These are phyloP conservation scores for Coniochaeta sp. DNA, from an alignment of 2,329 filamentous ascomycete genomes.

Conservation along the genomic window DNA sequence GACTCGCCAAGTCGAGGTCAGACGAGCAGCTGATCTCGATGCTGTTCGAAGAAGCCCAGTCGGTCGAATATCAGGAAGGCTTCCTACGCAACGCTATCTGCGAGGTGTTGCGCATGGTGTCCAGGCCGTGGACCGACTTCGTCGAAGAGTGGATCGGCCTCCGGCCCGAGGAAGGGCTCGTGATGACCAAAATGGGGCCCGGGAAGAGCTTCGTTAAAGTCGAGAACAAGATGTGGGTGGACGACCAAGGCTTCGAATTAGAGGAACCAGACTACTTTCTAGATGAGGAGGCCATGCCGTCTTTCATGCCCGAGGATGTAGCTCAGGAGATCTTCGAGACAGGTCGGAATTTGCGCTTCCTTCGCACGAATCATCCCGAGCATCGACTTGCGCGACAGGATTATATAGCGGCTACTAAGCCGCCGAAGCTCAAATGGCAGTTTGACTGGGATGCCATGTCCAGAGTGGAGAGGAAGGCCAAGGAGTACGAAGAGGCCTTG, in stretches of 20 bases:
- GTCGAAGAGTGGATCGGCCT: constrained; percentile 71
- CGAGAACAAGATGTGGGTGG: constrained; percentile 43
- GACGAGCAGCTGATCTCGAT: constrained; percentile 57
- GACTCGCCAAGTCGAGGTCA: constrained; percentile 31
- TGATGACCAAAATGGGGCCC: constrained; percentile 39
- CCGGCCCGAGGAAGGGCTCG: constrained; percentile 46
- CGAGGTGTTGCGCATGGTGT: constrained; percentile 46
- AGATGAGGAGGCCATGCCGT: constrained; percentile 57
- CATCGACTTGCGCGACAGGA: constrained; percentile 57
- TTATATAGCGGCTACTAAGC: constrained; percentile 34
- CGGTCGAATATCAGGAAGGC: constrained; percentile 54
- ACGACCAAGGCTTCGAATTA: constrained; percentile 51
- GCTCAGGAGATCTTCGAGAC: constrained; percentile 70
- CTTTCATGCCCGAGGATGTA: constrained; percentile 64
- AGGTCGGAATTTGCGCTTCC: constrained; percentile 66
- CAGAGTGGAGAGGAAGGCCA: constrained; percentile 52
- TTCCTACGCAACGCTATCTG: constrained; percentile 58
- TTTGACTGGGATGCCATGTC: constrained; percentile 67
- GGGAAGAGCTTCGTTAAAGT: constrained; percentile 54
- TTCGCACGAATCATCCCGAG: constrained; percentile 61
- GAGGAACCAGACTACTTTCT: constrained; percentile 55
- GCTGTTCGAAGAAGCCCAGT: constrained; percentile 54
- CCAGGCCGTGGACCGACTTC: constrained; percentile 25
- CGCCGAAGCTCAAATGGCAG: constrained; percentile 58
- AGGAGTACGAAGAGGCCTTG: constrained; percentile 39